These are phyloP conservation scores for Botrytis byssoidea DNA, from an alignment of 2,329 filamentous ascomycete genomes.

Conservation along the genomic window DNA sequence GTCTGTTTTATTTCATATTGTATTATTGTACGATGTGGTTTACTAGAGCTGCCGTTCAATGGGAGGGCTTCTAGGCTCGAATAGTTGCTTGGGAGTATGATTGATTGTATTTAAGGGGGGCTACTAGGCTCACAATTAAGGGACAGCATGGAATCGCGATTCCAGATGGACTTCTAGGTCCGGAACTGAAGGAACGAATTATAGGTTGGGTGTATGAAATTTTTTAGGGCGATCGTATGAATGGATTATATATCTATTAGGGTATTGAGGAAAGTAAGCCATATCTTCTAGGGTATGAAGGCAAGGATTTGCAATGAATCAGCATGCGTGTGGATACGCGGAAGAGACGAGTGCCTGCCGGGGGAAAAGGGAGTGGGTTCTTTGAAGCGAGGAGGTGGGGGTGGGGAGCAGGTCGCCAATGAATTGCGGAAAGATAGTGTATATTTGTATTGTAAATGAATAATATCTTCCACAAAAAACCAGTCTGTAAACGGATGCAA, in stretches of 20 bases:
- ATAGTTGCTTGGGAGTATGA: background rate
- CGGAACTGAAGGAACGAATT: background rate
- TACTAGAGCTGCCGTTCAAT: slow-evolving; percentile 18
- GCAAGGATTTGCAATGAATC: slow-evolving; percentile 10
- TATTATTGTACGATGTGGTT: slow-evolving; percentile 9
- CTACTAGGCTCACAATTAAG: slow-evolving; percentile 12
- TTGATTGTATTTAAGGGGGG: slow-evolving; percentile 1
- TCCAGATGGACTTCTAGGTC: slow-evolving; percentile 6
- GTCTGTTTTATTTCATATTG: slow-evolving; percentile 14
- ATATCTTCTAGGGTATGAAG: slow-evolving; percentile 5
- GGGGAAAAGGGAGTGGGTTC: background rate
- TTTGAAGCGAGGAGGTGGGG: background rate
- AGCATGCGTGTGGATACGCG: slow-evolving; percentile 15
- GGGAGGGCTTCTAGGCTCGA: slow-evolving; percentile 15
- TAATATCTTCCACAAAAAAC: background rate
- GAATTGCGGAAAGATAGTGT: slow-evolving; percentile 1
- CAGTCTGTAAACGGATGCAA: background rate
- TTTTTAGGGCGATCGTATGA: slow-evolving; percentile 1
- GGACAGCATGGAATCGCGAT: background rate
- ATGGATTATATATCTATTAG: slow-evolving; percentile 5
- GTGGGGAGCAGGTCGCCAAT: background rate
- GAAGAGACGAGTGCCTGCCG: slow-evolving; percentile 10
- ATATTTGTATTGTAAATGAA: slow-evolving; percentile 8
- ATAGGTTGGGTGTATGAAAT: background rate
- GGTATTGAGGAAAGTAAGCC: background rate